These are phyloP conservation scores for Straminergon stramineum DNA, from an alignment of 225 moss, liverwort and hornwort species.

Conservation along the genomic window DNA sequence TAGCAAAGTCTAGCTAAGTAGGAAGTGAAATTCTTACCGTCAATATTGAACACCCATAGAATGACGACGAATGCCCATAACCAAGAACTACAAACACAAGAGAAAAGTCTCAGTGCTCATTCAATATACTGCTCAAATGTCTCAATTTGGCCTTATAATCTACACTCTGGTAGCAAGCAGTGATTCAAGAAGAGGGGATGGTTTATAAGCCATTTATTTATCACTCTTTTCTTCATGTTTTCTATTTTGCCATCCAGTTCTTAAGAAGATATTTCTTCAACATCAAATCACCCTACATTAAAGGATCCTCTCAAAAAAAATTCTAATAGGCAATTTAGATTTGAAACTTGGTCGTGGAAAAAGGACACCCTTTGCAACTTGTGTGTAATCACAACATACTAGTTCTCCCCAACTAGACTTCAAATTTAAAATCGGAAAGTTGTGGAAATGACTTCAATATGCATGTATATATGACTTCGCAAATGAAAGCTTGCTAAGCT, in stretches of 20 bases:
- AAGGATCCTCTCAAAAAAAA: background rate
- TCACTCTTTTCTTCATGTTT: background rate
- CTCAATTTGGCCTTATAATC: background rate
- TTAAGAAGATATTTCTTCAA: background rate
- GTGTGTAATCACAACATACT: background rate
- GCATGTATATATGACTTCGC: background rate
- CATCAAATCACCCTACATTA: background rate
- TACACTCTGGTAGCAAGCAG: background rate
- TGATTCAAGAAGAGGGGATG: background rate
- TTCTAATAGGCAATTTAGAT: background rate
- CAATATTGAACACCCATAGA: conserved; percentile 28
- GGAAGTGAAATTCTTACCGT: background rate
- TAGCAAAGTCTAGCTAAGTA: background rate
- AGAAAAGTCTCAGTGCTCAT: background rate
- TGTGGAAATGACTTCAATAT: background rate
- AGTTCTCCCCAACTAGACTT: background rate
- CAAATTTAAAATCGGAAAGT: background rate
- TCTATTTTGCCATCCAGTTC: background rate
- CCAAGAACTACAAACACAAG: conserved; percentile 20
- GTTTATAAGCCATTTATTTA: background rate
- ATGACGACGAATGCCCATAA: conserved; percentile 21
- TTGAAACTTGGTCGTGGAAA: background rate
- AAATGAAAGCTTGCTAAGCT: background rate
- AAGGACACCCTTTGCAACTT: background rate
- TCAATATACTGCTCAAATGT: background rate